Percentiles rank a stretch among this genome's conserved stretches.
Evolutionary conservation across 805 yeast genomes (phyloP).

Genomic region (Schwanniomyces sp.): DNA sequence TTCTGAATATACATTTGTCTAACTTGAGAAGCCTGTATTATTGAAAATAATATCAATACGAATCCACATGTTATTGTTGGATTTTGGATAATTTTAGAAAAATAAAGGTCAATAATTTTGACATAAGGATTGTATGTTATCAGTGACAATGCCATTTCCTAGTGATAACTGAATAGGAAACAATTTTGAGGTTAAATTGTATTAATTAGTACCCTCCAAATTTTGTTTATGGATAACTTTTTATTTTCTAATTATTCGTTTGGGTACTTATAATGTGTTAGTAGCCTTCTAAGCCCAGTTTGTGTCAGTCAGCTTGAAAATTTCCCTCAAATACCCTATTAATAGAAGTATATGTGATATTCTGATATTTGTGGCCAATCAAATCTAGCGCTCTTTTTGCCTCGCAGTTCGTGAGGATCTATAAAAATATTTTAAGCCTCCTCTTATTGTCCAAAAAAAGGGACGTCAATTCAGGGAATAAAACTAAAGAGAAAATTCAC

Average conservation of each 20-base stretch:
- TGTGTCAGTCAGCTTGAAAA: not conserved
- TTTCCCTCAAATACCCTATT: not conserved
- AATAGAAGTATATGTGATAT: not conserved
- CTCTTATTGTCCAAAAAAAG: too few relatives aligned
- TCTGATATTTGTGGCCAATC: not conserved
- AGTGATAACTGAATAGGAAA: not conserved
- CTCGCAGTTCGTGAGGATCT: too few relatives aligned
- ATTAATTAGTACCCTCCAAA: not conserved
- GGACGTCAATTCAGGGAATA: too few relatives aligned
- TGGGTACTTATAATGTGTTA: not conserved
- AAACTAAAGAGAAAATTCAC: too few relatives aligned
- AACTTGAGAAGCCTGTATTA: constrained; percentile 3
- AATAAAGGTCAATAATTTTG: constrained; percentile 14
- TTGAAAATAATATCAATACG: not conserved
- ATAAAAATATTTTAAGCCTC: not conserved
- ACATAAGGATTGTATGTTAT: constrained; percentile 8
- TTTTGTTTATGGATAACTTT: not conserved
- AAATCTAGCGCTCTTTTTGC: not conserved
- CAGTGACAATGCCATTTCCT: not conserved
- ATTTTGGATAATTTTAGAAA: constrained; percentile 18
- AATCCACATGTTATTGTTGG: constrained; percentile 17
- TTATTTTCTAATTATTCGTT: not conserved
- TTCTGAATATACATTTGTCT: not conserved
- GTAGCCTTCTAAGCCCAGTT: not conserved
- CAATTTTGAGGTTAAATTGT: not conserved